Evolutionary conservation across 805 yeast genomes (phyloP).

Genomic region (Saturnispora besseyi): DNA sequence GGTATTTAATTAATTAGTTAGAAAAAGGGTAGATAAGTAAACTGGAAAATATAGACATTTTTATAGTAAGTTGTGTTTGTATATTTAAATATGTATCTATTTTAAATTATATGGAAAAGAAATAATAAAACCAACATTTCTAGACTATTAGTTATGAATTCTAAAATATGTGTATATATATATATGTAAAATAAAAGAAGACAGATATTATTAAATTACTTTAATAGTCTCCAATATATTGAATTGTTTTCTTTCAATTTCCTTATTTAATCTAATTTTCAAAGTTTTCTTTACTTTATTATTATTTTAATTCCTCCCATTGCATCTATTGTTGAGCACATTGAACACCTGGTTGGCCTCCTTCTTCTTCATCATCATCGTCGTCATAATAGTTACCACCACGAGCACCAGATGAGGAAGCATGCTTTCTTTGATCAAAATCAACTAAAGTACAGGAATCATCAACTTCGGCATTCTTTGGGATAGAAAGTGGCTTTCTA

Average conservation of each 20-base stretch:
- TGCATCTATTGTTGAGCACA: conserved; percentile 79
- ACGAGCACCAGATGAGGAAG: conserved; percentile 30
- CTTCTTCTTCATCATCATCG: conserved; percentile 45
- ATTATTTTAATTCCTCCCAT: neutral
- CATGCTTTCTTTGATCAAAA: conserved; percentile 24
- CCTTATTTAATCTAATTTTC: neutral
- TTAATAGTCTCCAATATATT: neutral
- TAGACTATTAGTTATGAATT: neutral
- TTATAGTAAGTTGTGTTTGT: neutral
- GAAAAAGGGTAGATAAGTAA: neutral
- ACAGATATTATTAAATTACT: neutral
- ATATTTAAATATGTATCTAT: neutral
- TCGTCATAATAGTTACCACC: conserved; percentile 38
- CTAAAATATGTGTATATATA: neutral
- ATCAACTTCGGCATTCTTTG: conserved; percentile 68
- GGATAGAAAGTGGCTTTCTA: conserved; percentile 52
- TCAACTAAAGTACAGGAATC: conserved; percentile 37
- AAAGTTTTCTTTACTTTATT: neutral
- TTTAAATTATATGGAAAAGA: neutral
- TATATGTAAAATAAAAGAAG: neutral
- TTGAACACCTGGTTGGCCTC: conserved; percentile 69
- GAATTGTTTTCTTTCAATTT: neutral
- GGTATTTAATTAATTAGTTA: conserved; percentile 18
- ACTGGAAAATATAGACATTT: neutral
- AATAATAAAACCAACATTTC: neutral